A percentile compares a stretch with the other conserved stretches of the same genome.
These are phyloP conservation scores for Andrographis paniculata DNA, from an alignment of 305 asterid species.

Conservation along the genomic window DNA sequence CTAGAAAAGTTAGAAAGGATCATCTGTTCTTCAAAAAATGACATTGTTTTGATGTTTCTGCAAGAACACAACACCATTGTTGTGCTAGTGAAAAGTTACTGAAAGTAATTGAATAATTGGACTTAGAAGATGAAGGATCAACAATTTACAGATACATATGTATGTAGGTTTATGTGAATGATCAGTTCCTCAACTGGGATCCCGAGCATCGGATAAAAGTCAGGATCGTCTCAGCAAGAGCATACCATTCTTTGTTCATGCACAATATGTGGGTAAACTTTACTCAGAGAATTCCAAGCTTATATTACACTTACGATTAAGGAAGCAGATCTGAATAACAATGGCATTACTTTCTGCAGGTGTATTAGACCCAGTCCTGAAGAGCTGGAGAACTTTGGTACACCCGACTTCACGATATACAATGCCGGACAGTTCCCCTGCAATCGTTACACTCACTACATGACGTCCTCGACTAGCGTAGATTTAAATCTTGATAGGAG, in stretches of 20 bases:
- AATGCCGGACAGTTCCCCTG: slow-evolving; percentile 94
- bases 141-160: background rate
- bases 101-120: no score
- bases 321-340: no score
- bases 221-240: slow-evolving; percentile 92
- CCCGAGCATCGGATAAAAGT: slow-evolving; percentile 85
- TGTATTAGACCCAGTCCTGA: slow-evolving; percentile 92
- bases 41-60: no score
- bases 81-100: no score
- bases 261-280: slow-evolving; percentile 72
- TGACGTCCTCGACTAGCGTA: slow-evolving; percentile 96
- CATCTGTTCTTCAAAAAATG: no score
- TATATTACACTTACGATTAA: no score
- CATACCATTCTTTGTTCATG: slow-evolving; percentile 94
- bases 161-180: slow-evolving; percentile 81
- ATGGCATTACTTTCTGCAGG: slow-evolving; percentile 29
- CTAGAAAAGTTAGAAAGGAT: no score
- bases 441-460: slow-evolving; percentile 86
- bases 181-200: slow-evolving; percentile 94
- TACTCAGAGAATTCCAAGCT: background rate
- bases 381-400: slow-evolving; percentile 83
- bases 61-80: no score
- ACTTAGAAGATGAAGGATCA: no score
- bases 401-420: slow-evolving; percentile 96
- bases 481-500: slow-evolving; percentile 80